Evolutionary conservation across 192 early-diverging fungal genomes (phyloP), one percentile per base, ranked within the genome.

Genomic region (Jimgerdemannia lactiflua): DNA sequence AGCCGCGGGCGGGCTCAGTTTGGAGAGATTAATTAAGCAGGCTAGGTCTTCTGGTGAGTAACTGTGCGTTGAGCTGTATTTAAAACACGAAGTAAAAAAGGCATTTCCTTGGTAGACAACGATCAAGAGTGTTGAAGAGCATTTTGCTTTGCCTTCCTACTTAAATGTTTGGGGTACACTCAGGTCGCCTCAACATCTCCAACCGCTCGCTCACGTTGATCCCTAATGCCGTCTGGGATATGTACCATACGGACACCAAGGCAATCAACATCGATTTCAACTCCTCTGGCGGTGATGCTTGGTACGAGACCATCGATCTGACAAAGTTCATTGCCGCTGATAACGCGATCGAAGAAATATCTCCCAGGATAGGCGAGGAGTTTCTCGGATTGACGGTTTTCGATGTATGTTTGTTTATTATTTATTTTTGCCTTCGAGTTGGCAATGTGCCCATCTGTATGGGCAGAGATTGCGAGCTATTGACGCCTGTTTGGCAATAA

Each of bases 221-320:
- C 43, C 88, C 88, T 0, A 77, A 84, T 42, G 82, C 81, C 67
- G 83, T 89, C 18, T 84, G 86, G 81, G 85, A 79, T 65, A 89
- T 89, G 88, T 89, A 89, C 70, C 85, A 86, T 71, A 79, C 84
- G 44, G 85, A 89, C 74, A 79, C 85, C 17, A 82, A 81, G 64
- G 77, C 72, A 54, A 76, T 87, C 17, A 79, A 82, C 9, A 74
- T 87, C 39, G 86, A 89, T 67, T 85, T 89, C 42, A 81, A 72
- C 75, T 80, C 82, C 10, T 74, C 75, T 14, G 73, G 70, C 9
- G 49, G 49, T 59, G 79, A 80, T 63, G 78, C 80, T 11, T 88
- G 86, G 88, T 89, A 84, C 39, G 84, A 89, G 67, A 75, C 76
- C 9, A 79, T 84, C n/a, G 86, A 89, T 4, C 40, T 89, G 54